Evolutionary conservation across 345 rosid genomes (phyloP), one percentile per base, ranked within the genome.

Genomic region (Anacardium occidentale): DNA sequence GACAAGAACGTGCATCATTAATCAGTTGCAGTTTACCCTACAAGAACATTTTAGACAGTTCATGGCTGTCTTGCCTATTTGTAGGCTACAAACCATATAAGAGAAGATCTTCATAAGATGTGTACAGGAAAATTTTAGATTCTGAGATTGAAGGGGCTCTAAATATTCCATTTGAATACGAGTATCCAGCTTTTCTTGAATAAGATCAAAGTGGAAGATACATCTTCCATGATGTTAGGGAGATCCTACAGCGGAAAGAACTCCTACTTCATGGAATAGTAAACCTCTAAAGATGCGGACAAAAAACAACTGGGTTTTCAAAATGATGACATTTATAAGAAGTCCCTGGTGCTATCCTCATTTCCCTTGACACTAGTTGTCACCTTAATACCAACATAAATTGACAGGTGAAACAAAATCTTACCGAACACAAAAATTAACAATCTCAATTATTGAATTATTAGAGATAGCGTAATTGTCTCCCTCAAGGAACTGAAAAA

Each of bases 1-100:
- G 5, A 17, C 10, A 50, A 65, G 34, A 72, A 37, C 18, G 18
- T 32, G 55, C 58, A 74, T 74, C 66, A 64, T 56, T 50, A 73
- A 61, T 64, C 70, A 62, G 44, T 24, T 20, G 32, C 70, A 32
- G 32, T 57, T 14, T 22, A 18, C 20, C 67, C 66, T 15, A 25
- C 21, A 13, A 8, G 34, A 10, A 70, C 7, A 62, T 24, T n/a
- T 68, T 22, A n/a, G 61, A 62, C 32, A 48, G 22, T 56, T 17
- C 21, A n/a, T 29, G 50, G 7, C 50, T 29, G 0, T 6, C 25
- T 42, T 20, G 21, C 52, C 21, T 61, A 34, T 61, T 21, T 61
- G n/a, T 13, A 9, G 9, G 29, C 45, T 26, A 5, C 20, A 74
- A 51, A 69, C 57, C 56, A 51, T 64, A 54, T 12, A 32, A 48